phyloP scores from a whole-genome alignment of 2,329 filamentous ascomycete species.

The Sporothrix mexicana region DNA sequence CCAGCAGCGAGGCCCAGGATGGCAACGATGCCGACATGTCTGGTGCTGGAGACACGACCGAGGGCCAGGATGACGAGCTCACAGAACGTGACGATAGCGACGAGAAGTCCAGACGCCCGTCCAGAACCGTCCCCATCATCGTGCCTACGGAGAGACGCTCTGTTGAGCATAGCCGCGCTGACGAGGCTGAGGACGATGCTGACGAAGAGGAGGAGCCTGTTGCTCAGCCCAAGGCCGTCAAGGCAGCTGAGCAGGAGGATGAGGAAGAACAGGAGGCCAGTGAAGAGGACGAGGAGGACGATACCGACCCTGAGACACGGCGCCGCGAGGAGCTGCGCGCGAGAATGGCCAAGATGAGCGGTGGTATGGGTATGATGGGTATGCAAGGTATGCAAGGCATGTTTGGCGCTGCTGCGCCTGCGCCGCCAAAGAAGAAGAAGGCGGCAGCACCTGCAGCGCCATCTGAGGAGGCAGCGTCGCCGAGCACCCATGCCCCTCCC shows the following conservation, averaged over 20 bases:
- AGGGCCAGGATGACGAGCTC: slow-evolving; percentile 62
- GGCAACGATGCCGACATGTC: slow-evolving; percentile 71
- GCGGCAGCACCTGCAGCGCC: slow-evolving; percentile 47
- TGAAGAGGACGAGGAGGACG: slow-evolving; percentile 79
- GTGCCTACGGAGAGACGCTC: slow-evolving; percentile 30
- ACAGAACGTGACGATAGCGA: slow-evolving; percentile 79
- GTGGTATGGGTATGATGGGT: slow-evolving; percentile 94
- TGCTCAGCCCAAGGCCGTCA: slow-evolving; percentile 7
- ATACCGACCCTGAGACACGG: slow-evolving; percentile 84
- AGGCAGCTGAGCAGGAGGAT: slow-evolving; percentile 37
- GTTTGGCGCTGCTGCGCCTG: slow-evolving; percentile 69
- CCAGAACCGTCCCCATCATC: slow-evolving; percentile 31
- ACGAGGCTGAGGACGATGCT: slow-evolving; percentile 20
- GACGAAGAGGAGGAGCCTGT: slow-evolving; percentile 46
- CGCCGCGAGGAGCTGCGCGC: slow-evolving; percentile 88
- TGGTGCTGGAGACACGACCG: slow-evolving; percentile 67
- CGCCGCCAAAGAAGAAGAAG: slow-evolving; percentile 65
- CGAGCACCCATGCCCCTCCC: slow-evolving; percentile 56
- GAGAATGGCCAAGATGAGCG: slow-evolving; percentile 98
- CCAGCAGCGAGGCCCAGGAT: slow-evolving; percentile 56
- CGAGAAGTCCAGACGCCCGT: slow-evolving; percentile 54
- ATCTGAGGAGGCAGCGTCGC: slow-evolving; percentile 52
- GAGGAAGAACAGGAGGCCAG: slow-evolving; percentile 59
- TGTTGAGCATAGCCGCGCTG: slow-evolving; percentile 11
- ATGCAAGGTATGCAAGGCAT: slow-evolving; percentile 85